Conservation (phyloP, 305 asterid genomes). For the Fraxinus nigra region DNA sequence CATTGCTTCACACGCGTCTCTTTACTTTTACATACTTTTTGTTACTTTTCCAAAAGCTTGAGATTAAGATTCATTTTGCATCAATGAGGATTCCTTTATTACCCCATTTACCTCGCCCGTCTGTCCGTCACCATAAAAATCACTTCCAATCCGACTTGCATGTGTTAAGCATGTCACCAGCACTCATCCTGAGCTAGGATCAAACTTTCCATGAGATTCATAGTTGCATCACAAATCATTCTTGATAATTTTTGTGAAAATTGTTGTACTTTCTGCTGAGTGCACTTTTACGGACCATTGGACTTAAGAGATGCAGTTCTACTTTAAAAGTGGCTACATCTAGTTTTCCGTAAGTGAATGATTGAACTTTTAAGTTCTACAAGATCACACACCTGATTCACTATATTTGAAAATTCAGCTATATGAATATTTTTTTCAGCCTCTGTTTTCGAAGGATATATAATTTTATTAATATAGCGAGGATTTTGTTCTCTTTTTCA, state of each 20-base stretch:
- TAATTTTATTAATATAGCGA: slow-evolving; percentile 13
- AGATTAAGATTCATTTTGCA: slow-evolving; percentile 12
- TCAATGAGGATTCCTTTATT: not conserved
- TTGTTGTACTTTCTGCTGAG: not conserved
- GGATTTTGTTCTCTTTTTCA: slow-evolving; percentile 28
- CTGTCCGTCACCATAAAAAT: no score
- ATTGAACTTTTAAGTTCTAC: not conserved
- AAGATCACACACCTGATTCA: slow-evolving; percentile 5
- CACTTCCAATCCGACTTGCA: not conserved
- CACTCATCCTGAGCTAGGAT: not conserved
- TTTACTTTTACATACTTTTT: not conserved
- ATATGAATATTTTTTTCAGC: not conserved
- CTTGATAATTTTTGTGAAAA: not conserved
- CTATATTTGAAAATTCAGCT: not conserved
- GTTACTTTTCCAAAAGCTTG: slow-evolving; percentile 4
- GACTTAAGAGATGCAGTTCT: slow-evolving; percentile 1
- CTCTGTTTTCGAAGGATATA: not conserved
- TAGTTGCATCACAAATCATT: not conserved
- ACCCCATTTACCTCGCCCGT: not conserved
- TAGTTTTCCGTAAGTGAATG: slow-evolving; percentile 4
- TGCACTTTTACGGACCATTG: not conserved
- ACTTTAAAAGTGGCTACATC: not conserved
- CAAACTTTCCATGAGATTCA: not conserved
- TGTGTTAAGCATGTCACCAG: not conserved
- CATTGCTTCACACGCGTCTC: slow-evolving; percentile 5